Conservation (phyloP, 2,329 filamentous ascomycete genomes). For the Chaetomium strumarium region DNA sequence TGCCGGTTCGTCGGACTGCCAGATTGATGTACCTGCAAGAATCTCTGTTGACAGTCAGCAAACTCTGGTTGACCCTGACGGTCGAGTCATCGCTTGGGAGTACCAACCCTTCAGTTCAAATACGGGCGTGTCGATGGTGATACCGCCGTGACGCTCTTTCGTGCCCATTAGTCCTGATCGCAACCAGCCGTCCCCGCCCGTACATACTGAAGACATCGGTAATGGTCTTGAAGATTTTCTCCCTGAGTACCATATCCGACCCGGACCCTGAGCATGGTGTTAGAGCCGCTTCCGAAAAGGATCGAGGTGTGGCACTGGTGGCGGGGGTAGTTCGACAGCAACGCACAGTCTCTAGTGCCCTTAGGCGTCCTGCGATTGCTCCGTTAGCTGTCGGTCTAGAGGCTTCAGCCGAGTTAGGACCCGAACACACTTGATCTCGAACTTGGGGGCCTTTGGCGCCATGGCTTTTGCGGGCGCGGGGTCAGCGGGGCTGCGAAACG, state of each 20-base stretch:
- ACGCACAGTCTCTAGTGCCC: constrained; percentile 60
- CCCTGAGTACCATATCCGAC: constrained; percentile 55
- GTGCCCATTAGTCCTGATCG: constrained; percentile 17
- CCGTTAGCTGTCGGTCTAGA: constrained; percentile 3
- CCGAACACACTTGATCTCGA: constrained; percentile 20
- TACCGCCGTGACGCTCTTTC: constrained; percentile 56
- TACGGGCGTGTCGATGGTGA: constrained; percentile 65
- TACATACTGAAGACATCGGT: constrained; percentile 25
- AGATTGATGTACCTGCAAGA: constrained; percentile 17
- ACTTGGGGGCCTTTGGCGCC: constrained; percentile 21
- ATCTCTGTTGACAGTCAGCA: constrained; percentile 24
- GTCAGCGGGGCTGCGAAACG: constrained; percentile 6
- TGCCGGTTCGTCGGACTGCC: not conserved
- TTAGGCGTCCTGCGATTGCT: constrained; percentile 66
- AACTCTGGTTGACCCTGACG: constrained; percentile 47
- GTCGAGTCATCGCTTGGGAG: not conserved
- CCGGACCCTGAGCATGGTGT: constrained; percentile 42
- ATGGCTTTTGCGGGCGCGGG: constrained; percentile 11
- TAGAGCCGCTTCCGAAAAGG: not conserved
- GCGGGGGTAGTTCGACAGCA: not conserved
- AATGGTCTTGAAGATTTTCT: constrained; percentile 24
- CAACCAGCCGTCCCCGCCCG: not conserved
- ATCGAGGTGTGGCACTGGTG: not conserved
- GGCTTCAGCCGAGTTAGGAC: not conserved
- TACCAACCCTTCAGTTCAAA: constrained; percentile 61